Base-by-base conservation (phyloP, 129 eudicot genomes). In the Tagetes erecta region DNA sequence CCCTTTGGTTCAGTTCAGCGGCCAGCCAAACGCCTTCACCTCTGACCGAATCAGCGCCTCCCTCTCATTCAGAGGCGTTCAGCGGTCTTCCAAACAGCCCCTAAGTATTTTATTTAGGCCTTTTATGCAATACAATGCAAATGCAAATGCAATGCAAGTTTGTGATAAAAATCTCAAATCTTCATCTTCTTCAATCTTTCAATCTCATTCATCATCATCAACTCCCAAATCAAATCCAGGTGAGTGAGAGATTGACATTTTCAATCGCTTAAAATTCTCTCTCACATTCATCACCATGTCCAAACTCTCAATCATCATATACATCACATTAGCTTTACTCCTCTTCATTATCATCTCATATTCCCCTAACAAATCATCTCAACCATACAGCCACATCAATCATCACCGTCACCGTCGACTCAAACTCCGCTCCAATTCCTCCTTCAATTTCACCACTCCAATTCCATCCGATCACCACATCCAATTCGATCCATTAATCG, bases 401-500 rank as follows among this genome's bases (percentile, higher is more conserved):
- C 52, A 55, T 68, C 79, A 71, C 82, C 97, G 96, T 74, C 90
- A 82, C 82, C 96, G 90, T 77, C 90, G 96, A 39, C 94, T 94
- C 20, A 88, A 85, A 60, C 85, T 90, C 83, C 91, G 96, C 12
- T 88, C 97, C 47, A 88, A 86, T 86, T 88, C 88, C 89, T 52
- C 88, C 27, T 71, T 68, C 77, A 79, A 80, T 47, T 47, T n/a
- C 13, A 11, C 52, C n/a, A 3, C 52, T 11, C 52, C 84, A 33
- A 49, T 63, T 74, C 37, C 49, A 75, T 70, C 44, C 42, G 82
- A 79, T 47, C 85, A 65, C 69, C 89, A 60, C 67, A 40, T 89
- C 68, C 73, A 97, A 2, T 94, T 94, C 68, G 99, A 94, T 71
- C 99, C 99, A 0, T 11, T 94, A 1, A 91, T 94, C 1, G 97